Percentiles rank a stretch among this genome's conserved stretches.
phyloP scores from a whole-genome alignment of 192 early-diverging fungal species.

The Entomortierella chlamydospora region DNA sequence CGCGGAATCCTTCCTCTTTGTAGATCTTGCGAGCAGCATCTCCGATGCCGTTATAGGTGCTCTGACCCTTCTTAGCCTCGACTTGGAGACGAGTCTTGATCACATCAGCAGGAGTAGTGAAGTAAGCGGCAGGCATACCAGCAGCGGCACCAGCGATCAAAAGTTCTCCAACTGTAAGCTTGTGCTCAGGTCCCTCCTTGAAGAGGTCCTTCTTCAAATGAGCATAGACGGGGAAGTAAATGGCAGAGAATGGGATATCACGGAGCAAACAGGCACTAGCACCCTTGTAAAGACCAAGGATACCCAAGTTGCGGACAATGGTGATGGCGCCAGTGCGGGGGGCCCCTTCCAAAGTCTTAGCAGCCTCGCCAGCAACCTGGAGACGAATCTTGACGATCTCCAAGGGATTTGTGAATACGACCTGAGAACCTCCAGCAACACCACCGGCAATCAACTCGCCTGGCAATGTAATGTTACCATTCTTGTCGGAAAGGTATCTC shows the following conservation, averaged over 20 bases:
- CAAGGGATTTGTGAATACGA: slow-evolving; percentile 96
- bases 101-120: slow-evolving; percentile 97
- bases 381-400: slow-evolving; percentile 99
- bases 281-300: slow-evolving; percentile 95
- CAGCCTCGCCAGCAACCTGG: slow-evolving; percentile 87
- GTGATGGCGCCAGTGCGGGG: slow-evolving; percentile 81
- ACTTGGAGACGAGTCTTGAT: slow-evolving; percentile 99
- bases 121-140: slow-evolving; percentile 97
- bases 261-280: slow-evolving; percentile 92
- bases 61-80: slow-evolving; percentile 89
- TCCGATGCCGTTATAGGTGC: slow-evolving; percentile 84
- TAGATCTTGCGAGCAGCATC: slow-evolving; percentile 92
- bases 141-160: slow-evolving; percentile 92
- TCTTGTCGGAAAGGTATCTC: slow-evolving; percentile 69
- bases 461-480: slow-evolving; percentile 80
- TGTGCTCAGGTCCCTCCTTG: slow-evolving; percentile 82
- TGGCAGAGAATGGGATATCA: slow-evolving; percentile 97
- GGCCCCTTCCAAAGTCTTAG: slow-evolving; percentile 57
- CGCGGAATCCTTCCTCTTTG: slow-evolving; percentile 90
- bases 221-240: slow-evolving; percentile 98
- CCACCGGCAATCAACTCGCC: slow-evolving; percentile 90
- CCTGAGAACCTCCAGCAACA: slow-evolving; percentile 87
- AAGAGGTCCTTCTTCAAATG: slow-evolving; percentile 96
- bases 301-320: slow-evolving; percentile 91
- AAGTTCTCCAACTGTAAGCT: slow-evolving; percentile 73